A percentile compares a stretch with the other conserved stretches of the same genome.
Conservation (phyloP, 2,329 filamentous ascomycete genomes). For the Trichoderma sp. region DNA sequence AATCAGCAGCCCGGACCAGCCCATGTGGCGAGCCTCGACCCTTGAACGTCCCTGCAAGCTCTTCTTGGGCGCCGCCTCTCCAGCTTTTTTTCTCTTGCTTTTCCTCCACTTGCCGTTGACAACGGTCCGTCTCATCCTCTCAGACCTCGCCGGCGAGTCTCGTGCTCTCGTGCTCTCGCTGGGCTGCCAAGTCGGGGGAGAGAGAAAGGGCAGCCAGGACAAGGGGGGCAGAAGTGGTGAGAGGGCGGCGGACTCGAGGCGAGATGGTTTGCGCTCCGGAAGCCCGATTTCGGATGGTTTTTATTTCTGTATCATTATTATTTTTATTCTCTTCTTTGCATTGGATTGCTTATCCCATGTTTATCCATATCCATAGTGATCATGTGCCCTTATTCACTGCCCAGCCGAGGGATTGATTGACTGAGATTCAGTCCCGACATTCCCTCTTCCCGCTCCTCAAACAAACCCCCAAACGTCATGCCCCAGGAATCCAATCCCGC, state of each 20-base stretch:
- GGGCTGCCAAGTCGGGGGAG: not conserved
- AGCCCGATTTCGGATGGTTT: not conserved
- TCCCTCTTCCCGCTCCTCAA: not conserved
- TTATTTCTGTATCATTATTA: not conserved
- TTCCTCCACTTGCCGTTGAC: not conserved
- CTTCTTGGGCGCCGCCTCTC: not conserved
- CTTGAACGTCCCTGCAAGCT: constrained; percentile 9
- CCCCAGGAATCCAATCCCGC: not conserved
- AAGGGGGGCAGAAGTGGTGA: not conserved
- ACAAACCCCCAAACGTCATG: not conserved
- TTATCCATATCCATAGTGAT: not conserved
- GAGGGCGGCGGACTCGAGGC: not conserved
- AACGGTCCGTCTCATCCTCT: constrained; percentile 2
- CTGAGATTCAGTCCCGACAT: not conserved
- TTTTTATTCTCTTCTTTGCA: not conserved
- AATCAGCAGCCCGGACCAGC: constrained; percentile 35
- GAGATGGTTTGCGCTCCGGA: not conserved
- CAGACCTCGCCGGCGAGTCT: constrained; percentile 17
- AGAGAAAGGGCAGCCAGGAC: not conserved
- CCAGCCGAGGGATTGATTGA: not conserved
- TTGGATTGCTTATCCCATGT: not conserved
- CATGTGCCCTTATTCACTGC: not conserved
- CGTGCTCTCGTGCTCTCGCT: constrained; percentile 7
- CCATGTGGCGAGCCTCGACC: constrained; percentile 33
- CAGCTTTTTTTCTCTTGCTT: not conserved